These are phyloP conservation scores for Tubosaeta sp. DNA, from an alignment of 768 basidiomycete genomes.

Conservation along the genomic window DNA sequence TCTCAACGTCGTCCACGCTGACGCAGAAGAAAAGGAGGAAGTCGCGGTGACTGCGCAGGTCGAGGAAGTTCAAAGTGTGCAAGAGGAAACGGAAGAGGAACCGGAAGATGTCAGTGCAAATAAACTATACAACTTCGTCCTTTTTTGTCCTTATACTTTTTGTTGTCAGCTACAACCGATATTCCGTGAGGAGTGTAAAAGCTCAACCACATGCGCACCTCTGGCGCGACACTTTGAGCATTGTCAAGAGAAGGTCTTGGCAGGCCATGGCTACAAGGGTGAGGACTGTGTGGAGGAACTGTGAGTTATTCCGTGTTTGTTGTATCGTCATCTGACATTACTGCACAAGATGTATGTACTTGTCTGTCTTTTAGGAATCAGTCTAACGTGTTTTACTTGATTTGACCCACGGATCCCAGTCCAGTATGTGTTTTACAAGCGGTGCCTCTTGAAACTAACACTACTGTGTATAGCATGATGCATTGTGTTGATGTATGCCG, in stretches of 20 bases:
- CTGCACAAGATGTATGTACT: slow-evolving; percentile 23
- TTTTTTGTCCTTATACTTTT: not conserved
- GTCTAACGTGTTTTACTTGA: slow-evolving; percentile 6
- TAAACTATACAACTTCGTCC: not conserved
- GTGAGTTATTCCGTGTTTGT: slow-evolving; percentile 41
- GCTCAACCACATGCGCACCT: slow-evolving; percentile 59
- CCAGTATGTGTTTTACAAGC: slow-evolving; percentile 52
- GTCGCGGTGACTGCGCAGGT: slow-evolving; percentile 33
- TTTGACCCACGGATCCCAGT: slow-evolving; percentile 33
- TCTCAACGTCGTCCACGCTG: slow-evolving; percentile 37
- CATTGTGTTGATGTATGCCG: slow-evolving; percentile 82
- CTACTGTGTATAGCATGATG: slow-evolving; percentile 61
- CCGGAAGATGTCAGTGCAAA: slow-evolving; percentile 73
- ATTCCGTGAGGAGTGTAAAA: slow-evolving; percentile 73
- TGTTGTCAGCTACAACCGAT: slow-evolving; percentile 55
- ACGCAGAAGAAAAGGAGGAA: slow-evolving; percentile 31
- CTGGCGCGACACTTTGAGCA: slow-evolving; percentile 82
- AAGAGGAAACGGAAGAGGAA: slow-evolving; percentile 50
- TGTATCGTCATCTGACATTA: slow-evolving; percentile 1
- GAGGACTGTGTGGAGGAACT: slow-evolving; percentile 94
- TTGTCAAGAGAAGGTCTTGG: slow-evolving; percentile 82
- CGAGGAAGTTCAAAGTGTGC: slow-evolving; percentile 43
- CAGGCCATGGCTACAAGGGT: slow-evolving; percentile 79
- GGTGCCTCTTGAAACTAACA: slow-evolving; percentile 2
- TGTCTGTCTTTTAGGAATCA: not conserved